These are phyloP conservation scores for Waltergamsia citrina DNA, from an alignment of 2,329 filamentous ascomycete genomes.

Conservation along the genomic window DNA sequence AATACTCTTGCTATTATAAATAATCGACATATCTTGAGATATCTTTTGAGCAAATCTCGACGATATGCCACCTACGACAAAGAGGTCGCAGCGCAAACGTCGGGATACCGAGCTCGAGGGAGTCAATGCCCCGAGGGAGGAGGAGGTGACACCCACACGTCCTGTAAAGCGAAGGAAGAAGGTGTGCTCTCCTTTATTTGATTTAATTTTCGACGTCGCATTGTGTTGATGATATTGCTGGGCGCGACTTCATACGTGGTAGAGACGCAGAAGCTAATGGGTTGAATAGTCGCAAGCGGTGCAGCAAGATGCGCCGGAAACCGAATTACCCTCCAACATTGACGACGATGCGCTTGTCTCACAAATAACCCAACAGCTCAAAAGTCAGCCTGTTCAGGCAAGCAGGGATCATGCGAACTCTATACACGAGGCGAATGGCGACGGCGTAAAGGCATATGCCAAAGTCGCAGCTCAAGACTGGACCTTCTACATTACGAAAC, in stretches of 20 bases:
- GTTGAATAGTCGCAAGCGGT: conserved; percentile 1
- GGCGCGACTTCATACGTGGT: not conserved
- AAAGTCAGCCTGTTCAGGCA: conserved; percentile 43
- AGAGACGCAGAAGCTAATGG: no score
- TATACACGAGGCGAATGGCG: conserved; percentile 50
- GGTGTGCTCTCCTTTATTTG: conserved; percentile 22
- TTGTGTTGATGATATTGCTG: not conserved
- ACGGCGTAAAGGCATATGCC: conserved; percentile 65
- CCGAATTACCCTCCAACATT: conserved; percentile 9
- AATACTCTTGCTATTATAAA: not conserved
- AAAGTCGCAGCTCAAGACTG: conserved; percentile 76
- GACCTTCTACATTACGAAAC: conserved; percentile 73
- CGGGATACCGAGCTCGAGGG: conserved; percentile 28
- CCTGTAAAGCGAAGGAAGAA: conserved; percentile 58
- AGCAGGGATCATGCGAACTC: conserved; percentile 54
- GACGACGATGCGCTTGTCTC: conserved; percentile 48
- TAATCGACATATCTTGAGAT: no score
- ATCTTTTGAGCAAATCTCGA: no score
- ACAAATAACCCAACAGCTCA: conserved; percentile 43
- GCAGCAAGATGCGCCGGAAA: conserved; percentile 2
- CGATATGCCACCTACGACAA: conserved; percentile 27
- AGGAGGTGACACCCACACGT: conserved; percentile 49
- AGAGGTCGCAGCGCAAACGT: conserved; percentile 24
- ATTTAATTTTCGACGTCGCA: not conserved
- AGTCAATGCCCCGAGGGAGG: conserved; percentile 29